Evolutionary conservation across 139 green algal genomes (phyloP).

Genomic region (Micromonas commoda): DNA sequence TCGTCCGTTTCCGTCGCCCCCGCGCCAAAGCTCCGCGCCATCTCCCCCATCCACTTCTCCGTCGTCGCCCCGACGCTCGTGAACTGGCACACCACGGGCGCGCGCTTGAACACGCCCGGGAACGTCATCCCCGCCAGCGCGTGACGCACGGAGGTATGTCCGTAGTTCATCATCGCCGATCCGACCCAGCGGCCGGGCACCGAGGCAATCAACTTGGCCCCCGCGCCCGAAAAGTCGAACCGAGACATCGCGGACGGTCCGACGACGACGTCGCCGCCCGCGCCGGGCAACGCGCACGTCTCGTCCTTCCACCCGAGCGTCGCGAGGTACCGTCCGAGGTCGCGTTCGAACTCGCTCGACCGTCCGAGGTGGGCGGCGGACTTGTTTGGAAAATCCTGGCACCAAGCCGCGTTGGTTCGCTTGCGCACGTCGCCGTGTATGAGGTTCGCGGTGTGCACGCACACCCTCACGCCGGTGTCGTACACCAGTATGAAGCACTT

Average conservation of each 20-base stretch:
- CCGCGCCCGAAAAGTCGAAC: not conserved
- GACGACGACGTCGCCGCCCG: not conserved
- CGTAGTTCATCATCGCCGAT: not conserved
- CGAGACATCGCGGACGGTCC: too few species aligned
- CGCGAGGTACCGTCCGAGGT: not conserved
- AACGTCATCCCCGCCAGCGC: not conserved
- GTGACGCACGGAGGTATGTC: not conserved
- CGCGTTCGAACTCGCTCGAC: not conserved
- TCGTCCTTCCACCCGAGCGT: not conserved
- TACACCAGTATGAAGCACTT: not conserved
- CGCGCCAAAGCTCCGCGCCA: not conserved
- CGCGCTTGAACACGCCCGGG: not conserved
- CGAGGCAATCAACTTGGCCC: not conserved
- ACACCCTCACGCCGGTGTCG: not conserved
- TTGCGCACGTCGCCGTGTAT: not conserved
- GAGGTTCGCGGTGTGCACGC: conserved; percentile 1
- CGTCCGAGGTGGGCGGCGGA: not conserved
- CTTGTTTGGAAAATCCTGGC: not conserved
- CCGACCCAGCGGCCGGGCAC: not conserved
- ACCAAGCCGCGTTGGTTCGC: not conserved
- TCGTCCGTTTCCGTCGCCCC: not conserved
- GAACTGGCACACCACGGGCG: not conserved
- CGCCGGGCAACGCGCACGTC: too few species aligned
- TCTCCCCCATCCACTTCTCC: not conserved
- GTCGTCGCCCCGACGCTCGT: not conserved